phyloP scores from a whole-genome alignment of 2,329 filamentous ascomycete species.

The Calonectria leucothoes region DNA sequence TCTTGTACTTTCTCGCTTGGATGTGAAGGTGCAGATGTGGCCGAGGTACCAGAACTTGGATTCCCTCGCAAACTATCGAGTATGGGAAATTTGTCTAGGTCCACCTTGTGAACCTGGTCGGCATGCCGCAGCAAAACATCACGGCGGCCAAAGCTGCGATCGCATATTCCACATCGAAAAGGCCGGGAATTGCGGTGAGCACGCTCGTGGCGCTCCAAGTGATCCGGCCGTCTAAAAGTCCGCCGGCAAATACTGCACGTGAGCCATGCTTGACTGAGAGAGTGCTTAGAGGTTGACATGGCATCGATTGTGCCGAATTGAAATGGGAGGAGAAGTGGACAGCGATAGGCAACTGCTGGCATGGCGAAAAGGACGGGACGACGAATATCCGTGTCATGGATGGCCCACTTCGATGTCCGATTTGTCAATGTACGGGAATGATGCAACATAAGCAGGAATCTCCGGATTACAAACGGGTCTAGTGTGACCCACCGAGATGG shows the following conservation, averaged over 20 bases:
- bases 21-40: not conserved
- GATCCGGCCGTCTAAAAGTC: not conserved
- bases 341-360: not conserved
- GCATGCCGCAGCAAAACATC: not conserved
- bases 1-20: not conserved
- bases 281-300: not conserved
- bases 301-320: not conserved
- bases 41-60: not conserved
- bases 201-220: not conserved
- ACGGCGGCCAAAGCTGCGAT: not conserved
- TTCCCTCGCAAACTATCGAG: not conserved
- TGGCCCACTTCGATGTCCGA: not conserved
- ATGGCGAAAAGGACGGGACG: not conserved
- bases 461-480: not conserved
- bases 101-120: not conserved
- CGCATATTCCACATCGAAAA: not conserved
- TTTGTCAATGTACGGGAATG: not conserved
- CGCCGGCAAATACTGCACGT: not conserved
- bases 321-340: not conserved
- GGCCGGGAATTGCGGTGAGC: not conserved
- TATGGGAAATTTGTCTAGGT: not conserved
- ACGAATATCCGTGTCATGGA: not conserved
- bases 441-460: not conserved
- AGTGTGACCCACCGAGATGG: not conserved
- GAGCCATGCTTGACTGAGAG: not conserved